Evolutionary conservation across 495 filamentous ascomycete species (phyloP).

Genomic region (Aspergillus incahuasiensis): DNA sequence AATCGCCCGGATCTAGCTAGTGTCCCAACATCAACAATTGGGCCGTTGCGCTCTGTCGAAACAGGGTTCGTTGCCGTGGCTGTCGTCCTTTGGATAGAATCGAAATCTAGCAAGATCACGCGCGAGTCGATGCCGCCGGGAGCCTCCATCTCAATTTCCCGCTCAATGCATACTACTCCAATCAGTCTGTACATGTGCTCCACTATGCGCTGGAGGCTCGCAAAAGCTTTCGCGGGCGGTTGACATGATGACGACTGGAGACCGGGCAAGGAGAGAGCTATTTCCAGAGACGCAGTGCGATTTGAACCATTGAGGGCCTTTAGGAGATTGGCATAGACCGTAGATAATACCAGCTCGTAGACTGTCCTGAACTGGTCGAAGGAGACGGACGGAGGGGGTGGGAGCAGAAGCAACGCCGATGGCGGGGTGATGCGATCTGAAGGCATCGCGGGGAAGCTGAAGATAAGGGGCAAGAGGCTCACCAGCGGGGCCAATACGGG

Average conservation of each 20-base stretch:
- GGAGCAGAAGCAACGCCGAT: conserved; percentile 45
- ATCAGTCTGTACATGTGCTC: conserved; percentile 76
- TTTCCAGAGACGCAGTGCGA: conserved; percentile 35
- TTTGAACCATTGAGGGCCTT: conserved; percentile 26
- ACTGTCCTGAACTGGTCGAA: conserved; percentile 34
- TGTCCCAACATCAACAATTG: conserved; percentile 60
- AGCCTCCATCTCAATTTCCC: conserved; percentile 57
- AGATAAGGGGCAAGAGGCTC: conserved; percentile 9
- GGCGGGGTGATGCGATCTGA: conserved; percentile 20
- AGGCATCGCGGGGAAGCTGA: conserved; percentile 21
- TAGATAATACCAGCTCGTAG: conserved; percentile 37
- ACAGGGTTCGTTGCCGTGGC: conserved; percentile 17
- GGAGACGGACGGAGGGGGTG: conserved; percentile 39
- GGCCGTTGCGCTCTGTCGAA: conserved; percentile 45
- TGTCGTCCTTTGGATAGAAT: conserved; percentile 29
- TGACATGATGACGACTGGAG: conserved; percentile 33
- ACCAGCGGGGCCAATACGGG: conserved; percentile 1
- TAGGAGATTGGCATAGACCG: conserved; percentile 28
- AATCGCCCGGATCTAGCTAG: conserved; percentile 58
- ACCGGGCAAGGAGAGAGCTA: conserved; percentile 40
- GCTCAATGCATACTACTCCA: conserved; percentile 58
- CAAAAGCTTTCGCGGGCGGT: conserved; percentile 54
- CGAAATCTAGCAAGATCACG: conserved; percentile 65
- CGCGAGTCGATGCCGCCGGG: conserved; percentile 73
- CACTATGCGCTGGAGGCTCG: conserved; percentile 62